Evolutionary conservation across 768 basidiomycete species (phyloP).

Genomic region (Auricularia auricula-judae): DNA sequence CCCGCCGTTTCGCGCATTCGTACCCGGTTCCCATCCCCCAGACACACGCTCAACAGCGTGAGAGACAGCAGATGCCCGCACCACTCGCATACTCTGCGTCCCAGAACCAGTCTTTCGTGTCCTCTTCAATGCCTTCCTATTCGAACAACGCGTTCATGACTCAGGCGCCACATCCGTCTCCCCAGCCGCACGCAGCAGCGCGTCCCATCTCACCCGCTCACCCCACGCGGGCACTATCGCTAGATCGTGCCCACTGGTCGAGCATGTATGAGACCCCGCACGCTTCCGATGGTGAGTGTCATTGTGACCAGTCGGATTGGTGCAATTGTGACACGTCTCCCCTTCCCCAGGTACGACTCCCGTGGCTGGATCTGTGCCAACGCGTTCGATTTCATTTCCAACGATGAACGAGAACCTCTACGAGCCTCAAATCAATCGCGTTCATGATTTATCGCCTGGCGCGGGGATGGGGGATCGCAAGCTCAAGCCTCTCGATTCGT

Average conservation of each 20-base stretch:
- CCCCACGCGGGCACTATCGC: neutral
- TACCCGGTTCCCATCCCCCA: neutral
- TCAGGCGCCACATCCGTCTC: neutral
- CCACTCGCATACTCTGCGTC: neutral
- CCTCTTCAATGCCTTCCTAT: neutral
- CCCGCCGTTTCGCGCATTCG: neutral
- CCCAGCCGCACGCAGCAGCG: neutral
- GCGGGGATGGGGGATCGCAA: neutral
- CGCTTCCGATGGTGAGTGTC: too few species aligned
- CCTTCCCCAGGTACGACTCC: too few species aligned
- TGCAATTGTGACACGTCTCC: too few species aligned
- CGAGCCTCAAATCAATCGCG: neutral
- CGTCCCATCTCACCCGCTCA: neutral
- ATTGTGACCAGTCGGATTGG: too few species aligned
- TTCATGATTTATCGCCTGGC: neutral
- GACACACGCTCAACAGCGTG: neutral
- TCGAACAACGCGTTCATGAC: neutral
- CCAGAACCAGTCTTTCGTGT: neutral
- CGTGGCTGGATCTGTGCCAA: too few species aligned
- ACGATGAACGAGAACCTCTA: neutral
- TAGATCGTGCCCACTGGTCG: too few species aligned
- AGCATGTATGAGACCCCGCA: too few species aligned
- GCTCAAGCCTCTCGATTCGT: neutral
- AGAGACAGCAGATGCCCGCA: neutral
- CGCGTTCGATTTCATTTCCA: neutral